Conservation (phyloP, 768 basidiomycete species). For the Boletus subcaerulescens region DNA sequence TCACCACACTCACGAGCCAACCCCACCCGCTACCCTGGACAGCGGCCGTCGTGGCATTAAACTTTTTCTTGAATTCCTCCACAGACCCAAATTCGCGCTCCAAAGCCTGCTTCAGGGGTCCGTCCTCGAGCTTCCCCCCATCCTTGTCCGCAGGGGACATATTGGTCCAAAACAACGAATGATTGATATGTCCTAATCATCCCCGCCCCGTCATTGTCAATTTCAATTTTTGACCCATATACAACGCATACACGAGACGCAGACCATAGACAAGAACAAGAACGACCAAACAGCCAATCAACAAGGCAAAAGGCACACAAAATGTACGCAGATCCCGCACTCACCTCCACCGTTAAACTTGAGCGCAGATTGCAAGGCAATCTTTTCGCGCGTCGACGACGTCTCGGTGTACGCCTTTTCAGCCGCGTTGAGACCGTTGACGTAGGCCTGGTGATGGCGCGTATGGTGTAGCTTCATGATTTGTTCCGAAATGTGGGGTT, state of each 20-base stretch:
- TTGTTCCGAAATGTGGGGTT: slow-evolving; percentile 85
- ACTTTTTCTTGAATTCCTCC: slow-evolving; percentile 78
- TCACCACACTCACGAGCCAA: slow-evolving; percentile 67
- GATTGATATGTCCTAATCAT: slow-evolving; percentile 77
- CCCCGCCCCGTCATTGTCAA: neutral
- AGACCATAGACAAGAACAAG: too few relatives aligned
- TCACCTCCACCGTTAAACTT: slow-evolving; percentile 97
- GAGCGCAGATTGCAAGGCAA: slow-evolving; percentile 85
- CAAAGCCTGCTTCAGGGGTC: slow-evolving; percentile 73
- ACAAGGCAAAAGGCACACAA: neutral
- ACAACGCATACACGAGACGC: neutral
- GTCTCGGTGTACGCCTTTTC: slow-evolving; percentile 76
- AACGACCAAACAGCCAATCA: too few relatives aligned
- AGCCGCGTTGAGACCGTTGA: slow-evolving; percentile 91
- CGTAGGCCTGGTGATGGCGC: slow-evolving; percentile 92
- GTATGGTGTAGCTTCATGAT: slow-evolving; percentile 95
- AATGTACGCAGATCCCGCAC: slow-evolving; percentile 4
- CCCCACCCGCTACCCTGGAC: slow-evolving; percentile 99
- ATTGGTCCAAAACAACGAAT: slow-evolving; percentile 97
- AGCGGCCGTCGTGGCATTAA: slow-evolving; percentile 85
- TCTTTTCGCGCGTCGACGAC: slow-evolving; percentile 65
- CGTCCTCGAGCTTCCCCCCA: slow-evolving; percentile 63
- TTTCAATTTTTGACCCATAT: neutral
- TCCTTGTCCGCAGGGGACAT: slow-evolving; percentile 68
- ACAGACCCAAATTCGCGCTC: slow-evolving; percentile 83